Evolutionary conservation across 805 yeast genomes (phyloP).

Genomic region (Wickerhamomyces alni): DNA sequence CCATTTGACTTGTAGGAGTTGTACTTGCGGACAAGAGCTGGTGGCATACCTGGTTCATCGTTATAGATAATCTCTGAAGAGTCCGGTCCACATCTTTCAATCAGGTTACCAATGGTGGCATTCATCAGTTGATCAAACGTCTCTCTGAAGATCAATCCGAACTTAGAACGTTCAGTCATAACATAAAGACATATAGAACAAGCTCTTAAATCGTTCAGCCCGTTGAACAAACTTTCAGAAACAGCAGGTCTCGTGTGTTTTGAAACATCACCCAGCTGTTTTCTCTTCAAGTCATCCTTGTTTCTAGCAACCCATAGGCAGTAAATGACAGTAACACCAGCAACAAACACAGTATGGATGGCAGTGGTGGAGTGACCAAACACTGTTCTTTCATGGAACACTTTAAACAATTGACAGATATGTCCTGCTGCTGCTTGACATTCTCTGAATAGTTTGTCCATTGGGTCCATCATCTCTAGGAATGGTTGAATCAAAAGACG

Average conservation of each 20-base stretch:
- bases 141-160: constrained; percentile 57
- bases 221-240: constrained; percentile 45
- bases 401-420: constrained; percentile 57
- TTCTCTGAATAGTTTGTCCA: constrained; percentile 52
- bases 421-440: constrained; percentile 73
- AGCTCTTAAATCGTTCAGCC: constrained; percentile 58
- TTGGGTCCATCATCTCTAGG: constrained; percentile 54
- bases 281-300: constrained; percentile 50
- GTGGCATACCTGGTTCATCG: constrained; percentile 48
- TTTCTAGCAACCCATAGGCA: constrained; percentile 64
- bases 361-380: constrained; percentile 62
- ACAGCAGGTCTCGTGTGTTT: constrained; percentile 57
- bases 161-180: constrained; percentile 59
- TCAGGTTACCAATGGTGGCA: constrained; percentile 57
- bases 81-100: constrained; percentile 59
- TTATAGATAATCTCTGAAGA: constrained; percentile 49
- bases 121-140: constrained; percentile 62
- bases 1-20: constrained; percentile 21
- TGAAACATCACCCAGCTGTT: constrained; percentile 47
- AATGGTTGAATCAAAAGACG: constrained; percentile 59
- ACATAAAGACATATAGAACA: constrained; percentile 60
- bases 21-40: constrained; percentile 46
- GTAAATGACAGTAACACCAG: constrained; percentile 62
- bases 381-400: constrained; percentile 56
- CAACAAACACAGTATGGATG: constrained; percentile 61